phyloP scores from a whole-genome alignment of 345 rosid genomes.

The Lagerstroemia speciosa region DNA sequence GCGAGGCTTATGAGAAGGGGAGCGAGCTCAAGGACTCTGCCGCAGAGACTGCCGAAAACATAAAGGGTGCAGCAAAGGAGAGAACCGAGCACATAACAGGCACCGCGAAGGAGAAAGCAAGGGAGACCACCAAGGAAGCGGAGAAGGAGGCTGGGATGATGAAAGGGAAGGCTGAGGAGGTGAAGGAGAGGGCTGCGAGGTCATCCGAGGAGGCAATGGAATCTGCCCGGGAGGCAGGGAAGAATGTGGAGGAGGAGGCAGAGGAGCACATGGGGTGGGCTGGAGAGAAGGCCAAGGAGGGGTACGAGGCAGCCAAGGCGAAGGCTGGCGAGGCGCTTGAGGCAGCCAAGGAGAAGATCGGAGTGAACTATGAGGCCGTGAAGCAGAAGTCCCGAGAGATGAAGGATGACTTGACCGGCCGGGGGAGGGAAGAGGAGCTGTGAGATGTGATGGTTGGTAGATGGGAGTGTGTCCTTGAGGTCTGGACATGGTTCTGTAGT shows the following conservation, averaged over 20 bases:
- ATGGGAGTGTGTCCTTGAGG: neutral
- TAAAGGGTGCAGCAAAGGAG: neutral
- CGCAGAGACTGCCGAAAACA: slow-evolving; percentile 1
- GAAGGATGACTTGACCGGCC: slow-evolving; percentile 2
- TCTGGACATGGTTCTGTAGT: neutral
- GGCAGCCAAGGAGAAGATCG: slow-evolving; percentile 12
- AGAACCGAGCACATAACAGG: neutral
- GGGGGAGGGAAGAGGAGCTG: slow-evolving; percentile 19
- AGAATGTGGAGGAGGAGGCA: slow-evolving; percentile 12
- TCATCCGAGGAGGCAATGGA: slow-evolving; percentile 14
- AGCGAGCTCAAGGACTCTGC: slow-evolving; percentile 9
- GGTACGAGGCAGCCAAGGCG: slow-evolving; percentile 19
- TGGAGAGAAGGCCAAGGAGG: slow-evolving; percentile 25
- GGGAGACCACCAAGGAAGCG: slow-evolving; percentile 12
- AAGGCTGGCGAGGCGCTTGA: slow-evolving; percentile 16
- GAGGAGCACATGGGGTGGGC: slow-evolving; percentile 26
- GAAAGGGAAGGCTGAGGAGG: slow-evolving; percentile 20
- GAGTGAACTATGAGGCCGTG: slow-evolving; percentile 7
- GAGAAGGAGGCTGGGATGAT: slow-evolving; percentile 17
- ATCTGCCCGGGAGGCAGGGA: slow-evolving; percentile 5
- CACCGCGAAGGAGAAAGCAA: neutral
- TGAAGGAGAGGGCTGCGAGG: slow-evolving; percentile 9
- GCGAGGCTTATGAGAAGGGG: neutral
- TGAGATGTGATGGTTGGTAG: neutral
- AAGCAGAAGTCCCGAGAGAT: slow-evolving; percentile 17